Percentiles rank a stretch among this genome's conserved stretches.
Evolutionary conservation across 345 rosid genomes (phyloP).

Genomic region (Angophora floribunda): DNA sequence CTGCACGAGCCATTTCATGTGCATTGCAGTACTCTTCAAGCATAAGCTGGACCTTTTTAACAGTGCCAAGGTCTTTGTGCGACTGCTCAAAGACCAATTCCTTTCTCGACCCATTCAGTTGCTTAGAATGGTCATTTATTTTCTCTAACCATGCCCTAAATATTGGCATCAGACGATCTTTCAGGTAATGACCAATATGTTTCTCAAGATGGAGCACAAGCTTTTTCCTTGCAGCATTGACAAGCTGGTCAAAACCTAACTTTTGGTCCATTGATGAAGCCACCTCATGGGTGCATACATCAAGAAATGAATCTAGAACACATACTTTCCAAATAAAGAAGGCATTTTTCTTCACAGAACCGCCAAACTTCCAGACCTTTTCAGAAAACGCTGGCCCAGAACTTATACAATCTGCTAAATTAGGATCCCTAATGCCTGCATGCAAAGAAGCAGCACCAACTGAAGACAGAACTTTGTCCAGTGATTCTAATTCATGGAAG

Average conservation of each 20-base stretch:
- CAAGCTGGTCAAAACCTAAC: slow-evolving; percentile 85
- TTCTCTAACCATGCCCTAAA: slow-evolving; percentile 53
- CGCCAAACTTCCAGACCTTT: slow-evolving; percentile 61
- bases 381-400: slow-evolving; percentile 53
- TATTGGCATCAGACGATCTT: slow-evolving; percentile 49
- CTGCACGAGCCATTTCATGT: slow-evolving; percentile 77
- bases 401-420: slow-evolving; percentile 33
- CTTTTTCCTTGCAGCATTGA: slow-evolving; percentile 61
- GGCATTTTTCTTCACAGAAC: slow-evolving; percentile 41
- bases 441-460: slow-evolving; percentile 26
- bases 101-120: slow-evolving; percentile 26
- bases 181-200: slow-evolving; percentile 49
- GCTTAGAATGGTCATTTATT: slow-evolving; percentile 49
- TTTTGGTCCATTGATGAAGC: slow-evolving; percentile 62
- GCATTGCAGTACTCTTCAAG: slow-evolving; percentile 84
- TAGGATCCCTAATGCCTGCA: slow-evolving; percentile 23
- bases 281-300: slow-evolving; percentile 71
- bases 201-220: slow-evolving; percentile 69
- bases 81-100: slow-evolving; percentile 26
- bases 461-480: slow-evolving; percentile 26
- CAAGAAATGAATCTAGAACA: slow-evolving; percentile 71
- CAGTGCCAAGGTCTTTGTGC: slow-evolving; percentile 31
- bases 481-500: not conserved
- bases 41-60: slow-evolving; percentile 56
- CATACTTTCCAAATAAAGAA: slow-evolving; percentile 87